Evolutionary conservation across 441 rosid species (phyloP).

Genomic region (Dalechampia spathulata): DNA sequence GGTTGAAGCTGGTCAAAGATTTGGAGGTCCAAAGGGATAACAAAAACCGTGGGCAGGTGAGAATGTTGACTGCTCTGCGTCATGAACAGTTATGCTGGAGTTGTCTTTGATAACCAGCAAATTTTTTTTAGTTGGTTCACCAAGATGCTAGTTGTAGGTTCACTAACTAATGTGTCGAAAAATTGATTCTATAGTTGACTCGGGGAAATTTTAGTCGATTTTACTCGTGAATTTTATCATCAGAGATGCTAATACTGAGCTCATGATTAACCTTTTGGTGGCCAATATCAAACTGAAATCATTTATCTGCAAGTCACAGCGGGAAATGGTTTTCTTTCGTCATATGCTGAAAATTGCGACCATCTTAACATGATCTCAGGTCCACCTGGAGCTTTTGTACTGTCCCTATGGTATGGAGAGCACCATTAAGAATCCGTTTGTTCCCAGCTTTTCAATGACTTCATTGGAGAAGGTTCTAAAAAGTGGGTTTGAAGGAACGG

Average conservation of each 20-base stretch:
- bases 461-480: slow-evolving; percentile 27
- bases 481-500: slow-evolving; percentile 23
- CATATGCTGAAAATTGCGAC: neutral
- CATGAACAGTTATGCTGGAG: neutral
- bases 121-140: neutral
- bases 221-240: neutral
- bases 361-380: slow-evolving; percentile 12
- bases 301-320: too few species aligned
- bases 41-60: slow-evolving; percentile 84
- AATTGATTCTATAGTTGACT: neutral
- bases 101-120: neutral
- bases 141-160: neutral
- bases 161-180: neutral
- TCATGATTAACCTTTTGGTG: neutral
- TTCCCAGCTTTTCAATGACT: slow-evolving; percentile 17
- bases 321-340: too few species aligned
- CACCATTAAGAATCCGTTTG: slow-evolving; percentile 18
- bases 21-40: slow-evolving; percentile 83
- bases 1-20: slow-evolving; percentile 89
- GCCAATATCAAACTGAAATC: neutral
- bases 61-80: neutral
- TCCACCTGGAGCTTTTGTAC: slow-evolving; percentile 34
- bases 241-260: neutral
- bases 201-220: neutral
- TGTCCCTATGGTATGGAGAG: slow-evolving; percentile 24